phyloP scores from a whole-genome alignment of 441 rosid genomes.

The Syzygium malaccense region DNA sequence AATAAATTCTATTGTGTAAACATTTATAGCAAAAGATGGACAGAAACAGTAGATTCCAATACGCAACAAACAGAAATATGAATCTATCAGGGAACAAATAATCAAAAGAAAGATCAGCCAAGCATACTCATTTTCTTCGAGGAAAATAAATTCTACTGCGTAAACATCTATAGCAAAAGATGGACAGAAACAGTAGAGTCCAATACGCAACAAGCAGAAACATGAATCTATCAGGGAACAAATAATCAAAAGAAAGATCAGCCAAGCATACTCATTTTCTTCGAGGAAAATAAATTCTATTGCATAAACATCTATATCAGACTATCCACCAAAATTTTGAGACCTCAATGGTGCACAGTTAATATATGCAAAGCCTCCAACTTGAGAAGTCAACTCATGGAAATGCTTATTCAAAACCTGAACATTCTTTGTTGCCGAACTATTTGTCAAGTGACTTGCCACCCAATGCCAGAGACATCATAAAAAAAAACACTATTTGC shows the following conservation, averaged over 20 bases:
- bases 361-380: background rate
- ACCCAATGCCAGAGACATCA: background rate
- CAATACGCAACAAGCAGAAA: background rate
- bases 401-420: background rate
- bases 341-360: background rate
- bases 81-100: background rate
- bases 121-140: background rate
- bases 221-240: background rate
- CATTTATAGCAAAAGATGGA: background rate
- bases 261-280: background rate
- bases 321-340: background rate
- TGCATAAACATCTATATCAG: background rate
- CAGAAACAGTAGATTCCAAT: background rate
- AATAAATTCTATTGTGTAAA: background rate
- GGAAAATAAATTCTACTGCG: background rate
- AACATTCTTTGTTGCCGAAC: background rate
- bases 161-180: background rate
- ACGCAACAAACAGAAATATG: background rate
- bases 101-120: background rate
- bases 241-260: background rate
- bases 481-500: background rate
- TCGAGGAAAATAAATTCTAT: background rate
- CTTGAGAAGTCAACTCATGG: background rate
- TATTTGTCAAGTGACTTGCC: background rate
- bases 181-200: background rate